Base-by-base conservation (phyloP, 2,329 filamentous ascomycete species). In the Fusarium sp. region DNA sequence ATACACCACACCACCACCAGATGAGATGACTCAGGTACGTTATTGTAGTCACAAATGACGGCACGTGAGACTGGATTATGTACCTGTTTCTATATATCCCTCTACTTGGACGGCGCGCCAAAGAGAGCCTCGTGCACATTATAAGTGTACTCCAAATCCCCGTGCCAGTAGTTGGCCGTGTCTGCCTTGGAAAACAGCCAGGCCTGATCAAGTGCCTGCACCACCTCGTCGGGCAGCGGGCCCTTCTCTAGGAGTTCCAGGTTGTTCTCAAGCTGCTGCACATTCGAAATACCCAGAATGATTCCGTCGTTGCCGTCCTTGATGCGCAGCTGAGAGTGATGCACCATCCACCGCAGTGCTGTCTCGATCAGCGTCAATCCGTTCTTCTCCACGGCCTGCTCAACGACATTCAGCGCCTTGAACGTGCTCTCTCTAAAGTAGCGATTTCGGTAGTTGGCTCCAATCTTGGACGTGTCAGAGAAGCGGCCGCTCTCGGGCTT, bases 191-290 rank as follows among this genome's bases (percentile, higher is more conserved):
- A 79, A n/a, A 89, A 78, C 67, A 81, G 63, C 92, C 93, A 96
- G 4, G 90, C 92, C 74, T 91, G 79, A 66, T 96, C 91, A 54
- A 96, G 78, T 11, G 84, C 87, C 71, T 88, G 76, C 9, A 96
- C 82, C 14, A 96, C 88, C 23, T 92, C 90, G 11, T 90, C 85
- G 0, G 91, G 91, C 61, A 96, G 77, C 1, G 91, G 90, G 0
- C 91, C 89, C 83, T 86, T 86, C 72, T 88, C 84, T 27, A 88
- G 71, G 59, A 81, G 77, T 53, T 81, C 76, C 49, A 88, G 75
- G 72, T 88, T 88, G 62, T 79, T 76, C 67, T 82, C 79, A 31
- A 88, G 76, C 74, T 89, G 85, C 47, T 78, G 77, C 43, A 82
- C 74, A 66, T 79, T 85, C 52, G 83, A 86, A 46, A 85, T 79